Conservation (phyloP, 2,329 filamentous ascomycete genomes). For the Graphiopsis chlorocephala region DNA sequence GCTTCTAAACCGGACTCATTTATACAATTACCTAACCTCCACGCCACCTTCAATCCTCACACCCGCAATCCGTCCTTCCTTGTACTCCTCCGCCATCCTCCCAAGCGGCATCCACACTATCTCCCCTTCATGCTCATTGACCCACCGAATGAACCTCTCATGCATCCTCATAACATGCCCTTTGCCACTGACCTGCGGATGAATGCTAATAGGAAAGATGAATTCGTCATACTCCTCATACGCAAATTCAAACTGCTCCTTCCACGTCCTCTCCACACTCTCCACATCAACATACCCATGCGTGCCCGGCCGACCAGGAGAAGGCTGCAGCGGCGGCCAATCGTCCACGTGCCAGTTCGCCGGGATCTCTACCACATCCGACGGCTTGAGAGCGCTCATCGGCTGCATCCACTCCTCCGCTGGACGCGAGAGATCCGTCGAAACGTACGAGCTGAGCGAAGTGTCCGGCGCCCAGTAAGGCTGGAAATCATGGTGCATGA, state of each 20-base stretch:
- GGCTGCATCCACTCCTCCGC: conserved; percentile 40
- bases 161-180: conserved; percentile 49
- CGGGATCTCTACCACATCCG: conserved; percentile 45
- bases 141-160: conserved; percentile 46
- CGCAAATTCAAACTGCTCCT: conserved; percentile 46
- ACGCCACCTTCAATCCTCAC: conserved; percentile 36
- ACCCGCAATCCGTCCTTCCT: conserved; percentile 34
- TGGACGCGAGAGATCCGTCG: conserved; percentile 33
- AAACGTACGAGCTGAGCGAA: conserved; percentile 26
- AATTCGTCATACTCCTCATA: conserved; percentile 48
- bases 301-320: conserved; percentile 26
- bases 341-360: conserved; percentile 50
- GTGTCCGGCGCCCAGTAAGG: conserved; percentile 32
- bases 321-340: conserved; percentile 44
- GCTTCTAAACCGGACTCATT: too few relatives aligned
- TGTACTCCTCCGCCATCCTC: conserved; percentile 38
- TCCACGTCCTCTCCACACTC: conserved; percentile 45
- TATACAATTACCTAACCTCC: not conserved
- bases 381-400: conserved; percentile 33
- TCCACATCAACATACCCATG: conserved; percentile 43
- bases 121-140: conserved; percentile 43
- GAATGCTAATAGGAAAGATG: conserved; percentile 48
- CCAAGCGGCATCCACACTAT: conserved; percentile 43
- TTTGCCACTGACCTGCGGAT: conserved; percentile 50
- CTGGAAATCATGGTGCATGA: conserved; percentile 50